Evolutionary conservation across 140 eudicot species (phyloP), one percentile per base, ranked within the genome.

Genomic region (Bidens hawaiensis): DNA sequence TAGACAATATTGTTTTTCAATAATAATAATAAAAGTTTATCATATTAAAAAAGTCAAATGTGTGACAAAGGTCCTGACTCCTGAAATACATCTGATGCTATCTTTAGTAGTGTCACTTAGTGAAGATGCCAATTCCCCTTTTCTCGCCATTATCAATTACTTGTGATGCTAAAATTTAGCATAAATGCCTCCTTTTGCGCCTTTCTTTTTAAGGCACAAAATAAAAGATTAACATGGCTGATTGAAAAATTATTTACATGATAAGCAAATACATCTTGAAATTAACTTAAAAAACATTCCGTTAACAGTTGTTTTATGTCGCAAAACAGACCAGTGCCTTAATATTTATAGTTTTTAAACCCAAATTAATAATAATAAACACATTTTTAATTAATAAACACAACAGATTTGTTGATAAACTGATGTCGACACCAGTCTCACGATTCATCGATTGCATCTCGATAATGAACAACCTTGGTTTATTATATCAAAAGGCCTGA

Each of bases 51-150:
- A 62, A 50, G 72, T 72, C 53, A 72, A 64, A 72, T 64, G 49
- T 33, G 50, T 72, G 72, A 72, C 66, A 16, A 51, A 28, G 30
- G 56, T 49, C 56, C 30, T 28, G 50, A 63, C 19, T 64, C 31
- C 43, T 49, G 33, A 42, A 54, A 64, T 60, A 52, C 63, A 71
- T 51, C 26, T 47, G 21, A 26, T 38, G 33, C 30, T 31, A 64
- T 38, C 72, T 72, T 72, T 64, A 30, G n/a, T 64, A 21, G 67
- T 69, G 90, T 78, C 91, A 57, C 71, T 76, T 77, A 74, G 84
- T 78, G 77, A 69, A 85, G 80, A 79, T 82, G 87, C 87, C 62
- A 79, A 65, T 66, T 63, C 60, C 12, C 19, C 34, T 24, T 51
- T 13, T 13, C 10, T 45, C 51, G 17, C 27, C 21, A 2, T 47